These are phyloP conservation scores for Plasmodium inui DNA, from an alignment of 169 alveolate species.

Conservation along the genomic window DNA sequence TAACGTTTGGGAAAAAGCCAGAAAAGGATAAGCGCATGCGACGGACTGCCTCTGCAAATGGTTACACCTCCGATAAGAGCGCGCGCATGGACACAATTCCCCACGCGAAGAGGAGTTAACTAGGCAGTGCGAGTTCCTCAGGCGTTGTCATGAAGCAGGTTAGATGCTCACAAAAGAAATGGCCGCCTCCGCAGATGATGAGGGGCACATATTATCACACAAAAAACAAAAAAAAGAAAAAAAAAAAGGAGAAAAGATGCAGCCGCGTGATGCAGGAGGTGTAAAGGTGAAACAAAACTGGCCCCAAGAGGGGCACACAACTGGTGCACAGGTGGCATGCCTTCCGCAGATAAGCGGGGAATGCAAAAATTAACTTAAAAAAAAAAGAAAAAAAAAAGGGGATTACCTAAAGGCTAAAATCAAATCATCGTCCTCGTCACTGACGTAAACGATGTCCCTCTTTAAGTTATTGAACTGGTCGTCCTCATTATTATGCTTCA, in stretches of 20 bases:
- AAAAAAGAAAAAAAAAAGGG: slow-evolving; percentile 7
- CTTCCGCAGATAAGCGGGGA: not conserved
- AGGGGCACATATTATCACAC: not conserved
- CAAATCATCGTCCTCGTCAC: slow-evolving; percentile 73
- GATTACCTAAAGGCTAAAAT: slow-evolving; percentile 64
- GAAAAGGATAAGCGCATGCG: not conserved
- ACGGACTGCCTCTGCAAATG: not conserved
- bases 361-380: slow-evolving; percentile 3
- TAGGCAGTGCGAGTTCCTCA: not conserved
- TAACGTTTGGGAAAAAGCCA: not conserved
- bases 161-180: not conserved
- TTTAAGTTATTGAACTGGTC: slow-evolving; percentile 3
- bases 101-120: too few species aligned
- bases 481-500: not conserved
- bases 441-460: slow-evolving; percentile 51
- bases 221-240: not conserved
- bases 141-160: not conserved
- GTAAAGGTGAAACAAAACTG: not conserved
- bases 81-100: not conserved
- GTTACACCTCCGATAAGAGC: not conserved
- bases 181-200: not conserved
- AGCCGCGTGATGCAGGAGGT: not conserved
- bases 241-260: not conserved
- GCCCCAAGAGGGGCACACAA: not conserved
- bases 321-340: not conserved